phyloP scores from a whole-genome alignment of 139 green algal species.

The Tetradesmus lagerheimii region DNA sequence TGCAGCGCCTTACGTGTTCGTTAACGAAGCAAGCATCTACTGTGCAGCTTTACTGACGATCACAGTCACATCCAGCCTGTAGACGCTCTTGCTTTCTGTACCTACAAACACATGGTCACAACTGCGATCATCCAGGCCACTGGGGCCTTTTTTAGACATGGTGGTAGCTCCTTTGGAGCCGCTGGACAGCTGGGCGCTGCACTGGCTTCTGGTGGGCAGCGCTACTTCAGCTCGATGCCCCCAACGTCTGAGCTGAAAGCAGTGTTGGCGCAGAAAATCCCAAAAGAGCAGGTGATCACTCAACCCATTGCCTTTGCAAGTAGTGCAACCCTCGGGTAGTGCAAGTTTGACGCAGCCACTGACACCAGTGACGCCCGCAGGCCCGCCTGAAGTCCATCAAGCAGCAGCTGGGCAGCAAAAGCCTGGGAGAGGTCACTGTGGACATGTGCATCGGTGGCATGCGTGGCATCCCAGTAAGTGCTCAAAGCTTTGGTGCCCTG shows the following conservation, averaged over 20 bases:
- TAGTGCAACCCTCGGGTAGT: neutral
- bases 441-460: constrained; percentile 96
- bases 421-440: constrained; percentile 91
- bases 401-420: constrained; percentile 77
- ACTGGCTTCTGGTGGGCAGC: neutral
- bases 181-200: neutral
- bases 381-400: constrained; percentile 91
- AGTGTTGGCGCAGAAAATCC: constrained; percentile 72
- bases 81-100: neutral
- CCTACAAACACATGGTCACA: neutral
- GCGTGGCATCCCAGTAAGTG: constrained; percentile 92
- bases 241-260: constrained; percentile 60
- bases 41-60: neutral
- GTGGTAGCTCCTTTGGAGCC: neutral
- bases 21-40: neutral
- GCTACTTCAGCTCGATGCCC: neutral
- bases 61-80: neutral
- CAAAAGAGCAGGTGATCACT: constrained; percentile 67
- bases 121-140: neutral
- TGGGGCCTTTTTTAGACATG: neutral
- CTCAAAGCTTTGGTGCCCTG: neutral
- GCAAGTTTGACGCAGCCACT: neutral
- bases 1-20: too few relatives aligned
- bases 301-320: neutral
- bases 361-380: constrained; percentile 57